Conservation (phyloP, 2,329 filamentous ascomycete genomes). For the Drechslerella stenobrocha region DNA sequence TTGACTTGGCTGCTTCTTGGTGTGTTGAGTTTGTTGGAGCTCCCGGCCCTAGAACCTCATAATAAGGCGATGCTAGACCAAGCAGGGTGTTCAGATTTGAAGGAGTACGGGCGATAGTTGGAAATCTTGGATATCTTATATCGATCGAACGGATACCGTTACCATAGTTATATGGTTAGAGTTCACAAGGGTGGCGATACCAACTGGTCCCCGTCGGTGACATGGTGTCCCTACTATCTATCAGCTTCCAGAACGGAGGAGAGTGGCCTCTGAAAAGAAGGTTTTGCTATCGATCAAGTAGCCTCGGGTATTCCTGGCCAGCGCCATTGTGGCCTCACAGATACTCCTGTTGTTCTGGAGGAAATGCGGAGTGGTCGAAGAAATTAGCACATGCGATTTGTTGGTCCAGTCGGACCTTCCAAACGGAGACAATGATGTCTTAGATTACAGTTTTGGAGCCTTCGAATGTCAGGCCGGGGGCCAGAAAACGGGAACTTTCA, state of each 20-base stretch:
- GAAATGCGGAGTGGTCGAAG: conserved; percentile 39
- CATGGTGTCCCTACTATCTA: conserved; percentile 16
- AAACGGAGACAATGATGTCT: conserved; percentile 45
- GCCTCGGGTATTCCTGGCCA: conserved; percentile 41
- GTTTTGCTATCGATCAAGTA: conserved; percentile 19
- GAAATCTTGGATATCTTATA: conserved; percentile 34
- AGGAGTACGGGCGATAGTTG: background rate
- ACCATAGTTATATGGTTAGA: conserved; percentile 25
- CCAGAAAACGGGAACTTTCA: conserved; percentile 43
- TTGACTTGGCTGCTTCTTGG: background rate
- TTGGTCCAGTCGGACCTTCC: conserved; percentile 35
- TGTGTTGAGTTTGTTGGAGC: conserved; percentile 46
- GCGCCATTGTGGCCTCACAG: conserved; percentile 40
- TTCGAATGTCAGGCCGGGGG: conserved; percentile 1
- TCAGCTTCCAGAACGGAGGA: conserved; percentile 45
- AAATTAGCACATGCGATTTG: conserved; percentile 42
- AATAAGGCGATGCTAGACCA: background rate
- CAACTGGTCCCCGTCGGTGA: conserved; percentile 27
- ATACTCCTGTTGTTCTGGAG: conserved; percentile 32
- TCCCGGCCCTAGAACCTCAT: background rate
- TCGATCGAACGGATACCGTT: conserved; percentile 24
- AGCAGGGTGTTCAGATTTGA: no score
- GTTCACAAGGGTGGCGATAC: conserved; percentile 34
- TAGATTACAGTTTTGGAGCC: no score
- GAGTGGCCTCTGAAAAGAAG: conserved; percentile 6